A percentile compares a stretch with the other conserved stretches of the same genome.
These are phyloP conservation scores for Podospora pseudocomata DNA, from an alignment of 495 filamentous ascomycete genomes.

Conservation along the genomic window DNA sequence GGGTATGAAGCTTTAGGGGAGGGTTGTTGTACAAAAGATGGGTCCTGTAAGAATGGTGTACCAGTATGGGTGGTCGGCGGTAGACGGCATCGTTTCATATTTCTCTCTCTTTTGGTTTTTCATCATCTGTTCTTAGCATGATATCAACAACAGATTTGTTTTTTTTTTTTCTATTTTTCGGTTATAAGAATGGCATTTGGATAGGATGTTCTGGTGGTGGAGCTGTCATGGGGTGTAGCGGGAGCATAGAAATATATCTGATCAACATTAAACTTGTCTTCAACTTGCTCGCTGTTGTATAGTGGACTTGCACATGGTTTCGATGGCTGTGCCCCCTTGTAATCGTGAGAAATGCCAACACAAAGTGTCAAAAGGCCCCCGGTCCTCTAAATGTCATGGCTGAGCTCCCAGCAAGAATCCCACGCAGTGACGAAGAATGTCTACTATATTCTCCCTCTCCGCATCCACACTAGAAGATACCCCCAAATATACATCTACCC, in stretches of 20 bases:
- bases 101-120: neutral
- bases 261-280: neutral
- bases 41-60: neutral
- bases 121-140: neutral
- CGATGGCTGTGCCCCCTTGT: too few species aligned
- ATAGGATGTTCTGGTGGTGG: neutral
- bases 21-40: neutral
- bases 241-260: neutral
- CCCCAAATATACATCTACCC: neutral
- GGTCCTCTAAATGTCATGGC: too few species aligned
- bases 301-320: too few species aligned
- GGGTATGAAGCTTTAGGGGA: conserved; percentile 86
- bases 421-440: neutral
- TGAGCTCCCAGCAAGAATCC: too few species aligned
- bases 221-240: neutral
- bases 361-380: too few species aligned
- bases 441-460: neutral
- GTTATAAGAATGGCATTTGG: neutral
- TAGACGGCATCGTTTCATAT: neutral
- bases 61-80: neutral
- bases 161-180: neutral
- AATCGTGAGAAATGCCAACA: too few species aligned
- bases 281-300: neutral
- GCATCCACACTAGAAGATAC: neutral
- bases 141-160: neutral